Conservation (phyloP, 2,329 filamentous ascomycete species). For the Botryotinia convoluta region DNA sequence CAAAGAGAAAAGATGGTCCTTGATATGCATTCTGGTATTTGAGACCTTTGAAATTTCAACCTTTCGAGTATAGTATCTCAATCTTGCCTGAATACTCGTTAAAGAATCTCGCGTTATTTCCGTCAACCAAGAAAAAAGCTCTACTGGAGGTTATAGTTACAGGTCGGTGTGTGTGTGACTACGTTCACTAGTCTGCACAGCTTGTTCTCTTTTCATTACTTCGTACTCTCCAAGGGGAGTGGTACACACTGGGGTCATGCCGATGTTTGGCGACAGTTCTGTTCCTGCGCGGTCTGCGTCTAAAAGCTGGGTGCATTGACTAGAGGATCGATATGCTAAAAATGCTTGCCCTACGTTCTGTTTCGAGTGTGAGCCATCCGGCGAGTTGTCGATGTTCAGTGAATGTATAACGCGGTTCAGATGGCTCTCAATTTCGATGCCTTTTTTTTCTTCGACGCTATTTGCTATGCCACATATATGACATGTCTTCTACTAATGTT, state of each 20-base stretch:
- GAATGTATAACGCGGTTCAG: background rate
- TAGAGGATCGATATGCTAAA: background rate
- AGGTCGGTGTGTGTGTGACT: background rate
- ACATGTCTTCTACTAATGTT: background rate
- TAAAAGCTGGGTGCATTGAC: too few species aligned
- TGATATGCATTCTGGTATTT: background rate
- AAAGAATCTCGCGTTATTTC: accelerated
- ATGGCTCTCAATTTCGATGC: background rate
- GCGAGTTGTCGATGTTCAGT: background rate
- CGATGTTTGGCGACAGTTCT: background rate
- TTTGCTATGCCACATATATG: background rate
- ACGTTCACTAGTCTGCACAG: background rate
- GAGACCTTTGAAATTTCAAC: background rate
- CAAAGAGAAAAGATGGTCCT: background rate
- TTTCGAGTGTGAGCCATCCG: background rate
- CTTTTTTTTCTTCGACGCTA: background rate
- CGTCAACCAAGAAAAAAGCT: background rate
- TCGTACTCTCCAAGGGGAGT: background rate
- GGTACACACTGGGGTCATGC: background rate
- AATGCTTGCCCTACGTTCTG: too few species aligned
- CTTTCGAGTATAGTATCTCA: background rate
- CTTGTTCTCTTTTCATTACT: background rate
- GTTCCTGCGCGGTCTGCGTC: background rate
- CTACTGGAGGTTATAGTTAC: background rate
- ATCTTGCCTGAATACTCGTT: background rate